Base-by-base conservation (phyloP, 2,329 filamentous ascomycete genomes). In the Pseudogymnoascus sp. region DNA sequence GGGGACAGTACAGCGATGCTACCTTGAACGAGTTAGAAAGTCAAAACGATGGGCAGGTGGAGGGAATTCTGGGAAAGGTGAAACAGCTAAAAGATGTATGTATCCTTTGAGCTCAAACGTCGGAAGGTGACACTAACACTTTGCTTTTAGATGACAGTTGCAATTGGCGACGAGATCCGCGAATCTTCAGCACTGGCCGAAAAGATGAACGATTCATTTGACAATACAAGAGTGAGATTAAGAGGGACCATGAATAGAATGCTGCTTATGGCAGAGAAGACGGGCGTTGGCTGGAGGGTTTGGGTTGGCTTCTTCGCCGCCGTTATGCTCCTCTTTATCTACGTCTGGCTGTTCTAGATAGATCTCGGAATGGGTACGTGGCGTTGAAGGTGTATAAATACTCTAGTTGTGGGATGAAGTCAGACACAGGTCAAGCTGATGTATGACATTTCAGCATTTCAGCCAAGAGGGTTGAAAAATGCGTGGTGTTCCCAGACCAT, bases 161-260 rank as follows among this genome's bases (percentile, higher is more conserved):
- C 92, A 4, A 99, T 99, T 66, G 94, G 94, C 65, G 90, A 95
- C 70, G 94, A 97, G 74, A 97, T 97, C 69, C 84, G 92, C 67
- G 89, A 95, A 64, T 94, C 89, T 12, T 89, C 90, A 2, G 86
- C 89, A 1, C 80, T 97, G 3, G 89, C 91, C 2, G 90, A 96
- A 68, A 92, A 91, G 75, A 96, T 99, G 86, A 97, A 97, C 73
- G 90, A 96, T 70, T 82, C 84, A 4, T 99, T 97, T 71, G 92
- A 97, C 71, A 84, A 82, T 67, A 95, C 92, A 59, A 79, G 92
- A 33, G 75, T 91, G 58, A 83, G 89, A 64, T 77, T 99, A 63
- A 82, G 86, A 45, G 91, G 92, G 59, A 97, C 95, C 15, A 97
- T 99, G 94, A 96, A 90, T 71, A 81, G 92, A 61, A 99, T 99